Conservation (phyloP, 2,329 filamentous ascomycete species). For the Elsinoe perseae region DNA sequence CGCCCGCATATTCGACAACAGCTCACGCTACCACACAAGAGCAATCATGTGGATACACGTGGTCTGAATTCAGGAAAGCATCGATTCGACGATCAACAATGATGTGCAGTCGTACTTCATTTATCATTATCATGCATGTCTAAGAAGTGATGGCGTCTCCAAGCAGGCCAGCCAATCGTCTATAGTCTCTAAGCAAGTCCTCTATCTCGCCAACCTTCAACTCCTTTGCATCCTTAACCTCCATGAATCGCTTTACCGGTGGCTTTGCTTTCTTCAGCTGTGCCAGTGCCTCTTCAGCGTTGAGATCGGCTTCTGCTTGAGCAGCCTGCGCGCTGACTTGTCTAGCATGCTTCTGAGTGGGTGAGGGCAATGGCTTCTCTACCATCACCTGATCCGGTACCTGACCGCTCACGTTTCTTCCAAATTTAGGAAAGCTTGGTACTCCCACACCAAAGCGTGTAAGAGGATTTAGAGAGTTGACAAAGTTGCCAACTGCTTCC, state of each 20-base stretch:
- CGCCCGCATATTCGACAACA: neutral
- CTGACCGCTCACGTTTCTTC: constrained; percentile 24
- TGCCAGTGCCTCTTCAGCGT: constrained; percentile 39
- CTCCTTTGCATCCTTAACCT: constrained; percentile 39
- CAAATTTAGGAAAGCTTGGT: constrained; percentile 30
- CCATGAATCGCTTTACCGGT: constrained; percentile 42
- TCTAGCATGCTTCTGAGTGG: constrained; percentile 18
- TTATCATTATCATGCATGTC: neutral
- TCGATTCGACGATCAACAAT: neutral
- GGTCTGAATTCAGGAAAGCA: no score
- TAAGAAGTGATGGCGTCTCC: constrained; percentile 32
- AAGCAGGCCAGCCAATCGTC: constrained; percentile 38
- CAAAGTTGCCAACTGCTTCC: constrained; percentile 25
- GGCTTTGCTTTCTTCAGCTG: constrained; percentile 39
- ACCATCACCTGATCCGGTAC: constrained; percentile 7
- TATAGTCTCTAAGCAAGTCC: constrained; percentile 34
- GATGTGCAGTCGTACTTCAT: neutral
- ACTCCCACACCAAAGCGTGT: constrained; percentile 28
- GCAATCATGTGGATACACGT: neutral
- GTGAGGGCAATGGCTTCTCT: neutral
- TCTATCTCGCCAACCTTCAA: constrained; percentile 43
- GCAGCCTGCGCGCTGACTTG: constrained; percentile 21
- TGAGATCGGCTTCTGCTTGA: constrained; percentile 25
- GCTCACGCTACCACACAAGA: neutral
- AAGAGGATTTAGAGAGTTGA: constrained; percentile 31